Conservation (phyloP, 208 protist genomes). For the Leishmania martiniquensis region DNA sequence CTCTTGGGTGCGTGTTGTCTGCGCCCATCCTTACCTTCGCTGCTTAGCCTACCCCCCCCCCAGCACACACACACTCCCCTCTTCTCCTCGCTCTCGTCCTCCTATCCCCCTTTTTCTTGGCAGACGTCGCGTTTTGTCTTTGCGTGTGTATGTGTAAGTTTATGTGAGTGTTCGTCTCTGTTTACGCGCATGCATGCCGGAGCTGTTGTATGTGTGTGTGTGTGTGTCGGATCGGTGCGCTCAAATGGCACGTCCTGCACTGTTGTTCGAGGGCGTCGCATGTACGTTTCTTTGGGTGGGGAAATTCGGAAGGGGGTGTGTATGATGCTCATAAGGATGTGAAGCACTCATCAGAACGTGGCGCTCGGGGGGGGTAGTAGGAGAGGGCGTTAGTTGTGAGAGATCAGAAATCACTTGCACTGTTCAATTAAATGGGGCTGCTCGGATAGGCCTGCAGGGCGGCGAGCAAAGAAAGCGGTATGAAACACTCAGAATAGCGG, state of each 20-base stretch:
- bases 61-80: no score
- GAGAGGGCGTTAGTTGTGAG: neutral
- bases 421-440: neutral
- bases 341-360: neutral
- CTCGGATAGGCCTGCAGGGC: no score
- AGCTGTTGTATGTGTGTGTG: neutral
- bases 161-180: neutral
- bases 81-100: neutral
- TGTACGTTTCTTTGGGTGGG: neutral
- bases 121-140: neutral
- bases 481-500: no score
- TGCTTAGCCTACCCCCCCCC: no score
- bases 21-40: neutral
- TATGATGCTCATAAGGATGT: neutral
- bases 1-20: neutral
- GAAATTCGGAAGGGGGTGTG: no score
- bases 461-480: no score
- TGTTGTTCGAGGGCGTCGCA: no score
- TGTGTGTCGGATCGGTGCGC: neutral
- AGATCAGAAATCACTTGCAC: neutral
- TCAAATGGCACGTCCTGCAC: neutral
- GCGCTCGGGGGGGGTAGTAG: neutral
- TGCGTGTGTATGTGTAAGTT: neutral
- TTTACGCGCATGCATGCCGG: neutral
- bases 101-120: neutral